Evolutionary conservation across 2,329 filamentous ascomycete genomes (phyloP), one percentile per base, ranked within the genome.

Genomic region (Xylaria sp.): DNA sequence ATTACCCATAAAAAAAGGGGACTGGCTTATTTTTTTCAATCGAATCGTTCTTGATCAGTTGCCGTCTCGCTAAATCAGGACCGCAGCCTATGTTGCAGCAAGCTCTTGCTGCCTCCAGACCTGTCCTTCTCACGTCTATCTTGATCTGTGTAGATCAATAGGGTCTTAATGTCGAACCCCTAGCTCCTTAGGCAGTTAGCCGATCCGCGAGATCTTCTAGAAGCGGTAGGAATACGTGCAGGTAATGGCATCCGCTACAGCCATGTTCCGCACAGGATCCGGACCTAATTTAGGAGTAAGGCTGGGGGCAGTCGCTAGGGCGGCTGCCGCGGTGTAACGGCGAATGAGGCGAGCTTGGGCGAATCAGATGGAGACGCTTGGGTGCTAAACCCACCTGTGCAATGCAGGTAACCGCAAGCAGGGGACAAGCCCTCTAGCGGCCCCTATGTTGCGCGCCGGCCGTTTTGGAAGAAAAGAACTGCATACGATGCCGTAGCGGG

Each of bases 301-400:
- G 75, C 75, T 77, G 63, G 65, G 58, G 71, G 65, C 57, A 68
- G 55, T 68, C 36, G 65, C 72, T 70, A 73, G 71, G 72, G 68
- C 67, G 72, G 70, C 49, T 54, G 66, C 68, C 64, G 70, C 62
- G 59, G 70, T 71, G 72, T 62, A 70, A 67, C 67, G 52, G 62
- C 73, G 72, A 76, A 78, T 79, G 75, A 76, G 77, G 70, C 72
- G 69, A 71, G 67, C 67, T 77, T 77, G 78, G 75, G 77, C 77
- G 76, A 78, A 75, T 73, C 73, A 36, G 70, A 69, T 72, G 69
- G 67, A 68, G 64, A 46, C 60, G 28, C 23, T 31, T 46, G 31
- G 57, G 54, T 68, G 62, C 59, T 69, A 73, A 72, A 67, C 36
- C 71, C 72, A 73, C 71, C 64, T 69, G 69, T 67, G 43, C 36